These are phyloP conservation scores for Trichoderma atroviride DNA, from an alignment of 2,329 filamentous ascomycete genomes.

Conservation along the genomic window DNA sequence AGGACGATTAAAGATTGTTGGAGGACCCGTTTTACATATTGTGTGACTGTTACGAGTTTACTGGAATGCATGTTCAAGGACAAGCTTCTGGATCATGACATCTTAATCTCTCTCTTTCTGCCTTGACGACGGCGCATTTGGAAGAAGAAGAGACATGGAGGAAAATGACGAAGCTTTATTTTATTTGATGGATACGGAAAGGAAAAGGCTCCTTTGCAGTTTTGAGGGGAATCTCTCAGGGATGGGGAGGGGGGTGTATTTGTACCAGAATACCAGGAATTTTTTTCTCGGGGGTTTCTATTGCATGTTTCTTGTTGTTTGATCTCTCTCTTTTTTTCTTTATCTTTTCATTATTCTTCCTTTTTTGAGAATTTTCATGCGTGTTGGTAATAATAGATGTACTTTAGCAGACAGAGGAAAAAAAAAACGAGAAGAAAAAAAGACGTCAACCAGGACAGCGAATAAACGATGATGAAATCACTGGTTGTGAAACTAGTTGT, in stretches of 20 bases:
- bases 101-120: background rate
- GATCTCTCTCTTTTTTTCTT: background rate
- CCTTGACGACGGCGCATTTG: background rate
- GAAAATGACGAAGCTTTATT: background rate
- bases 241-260: background rate
- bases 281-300: background rate
- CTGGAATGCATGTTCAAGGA: background rate
- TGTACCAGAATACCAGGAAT: background rate
- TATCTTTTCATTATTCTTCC: background rate
- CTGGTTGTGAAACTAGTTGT: background rate
- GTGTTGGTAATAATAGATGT: conserved; percentile 8
- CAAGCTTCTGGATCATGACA: background rate
- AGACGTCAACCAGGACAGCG: background rate
- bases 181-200: background rate
- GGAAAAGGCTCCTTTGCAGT: background rate
- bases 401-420: background rate
- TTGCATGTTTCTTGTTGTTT: background rate
- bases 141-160: background rate
- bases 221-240: background rate
- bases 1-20: conserved; percentile 34
- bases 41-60: background rate
- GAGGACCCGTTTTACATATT: background rate
- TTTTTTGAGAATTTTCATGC: background rate
- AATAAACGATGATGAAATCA: background rate
- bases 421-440: background rate